These are phyloP conservation scores for Arabidopsis arenosa DNA, from an alignment of 345 rosid genomes.

Conservation along the genomic window DNA sequence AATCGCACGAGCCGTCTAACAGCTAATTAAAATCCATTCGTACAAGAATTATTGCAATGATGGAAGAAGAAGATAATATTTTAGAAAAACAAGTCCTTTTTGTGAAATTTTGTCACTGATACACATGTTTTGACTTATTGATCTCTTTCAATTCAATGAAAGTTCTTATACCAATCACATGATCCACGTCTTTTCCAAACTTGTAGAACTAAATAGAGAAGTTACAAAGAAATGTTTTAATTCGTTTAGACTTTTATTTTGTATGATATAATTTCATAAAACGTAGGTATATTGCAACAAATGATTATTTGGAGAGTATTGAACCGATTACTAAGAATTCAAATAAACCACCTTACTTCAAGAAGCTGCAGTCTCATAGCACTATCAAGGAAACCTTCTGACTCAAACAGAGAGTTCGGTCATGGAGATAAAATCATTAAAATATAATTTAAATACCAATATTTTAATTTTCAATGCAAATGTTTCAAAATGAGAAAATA, in stretches of 20 bases:
- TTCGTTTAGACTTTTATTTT: neutral
- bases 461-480: no score
- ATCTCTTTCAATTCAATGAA: slow-evolving; percentile 1
- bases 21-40: neutral
- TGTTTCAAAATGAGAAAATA: no score
- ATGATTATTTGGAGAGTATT: neutral
- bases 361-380: neutral
- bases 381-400: slow-evolving; percentile 9
- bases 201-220: neutral
- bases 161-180: slow-evolving; percentile 11
- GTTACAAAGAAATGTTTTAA: neutral
- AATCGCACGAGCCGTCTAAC: no score
- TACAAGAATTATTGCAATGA: neutral
- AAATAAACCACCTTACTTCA: neutral
- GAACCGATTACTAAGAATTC: slow-evolving; percentile 9
- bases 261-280: slow-evolving; percentile 1
- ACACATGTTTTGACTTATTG: slow-evolving; percentile 25
- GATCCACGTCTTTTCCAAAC: slow-evolving; percentile 10
- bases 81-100: neutral
- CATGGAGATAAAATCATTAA: no score
- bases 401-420: slow-evolving; percentile 59
- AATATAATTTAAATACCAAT: no score
- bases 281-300: neutral
- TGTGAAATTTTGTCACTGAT: neutral
- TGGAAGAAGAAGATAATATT: neutral